These are phyloP conservation scores for Gossypium anomalum DNA, from an alignment of 345 rosid species.

Conservation along the genomic window DNA sequence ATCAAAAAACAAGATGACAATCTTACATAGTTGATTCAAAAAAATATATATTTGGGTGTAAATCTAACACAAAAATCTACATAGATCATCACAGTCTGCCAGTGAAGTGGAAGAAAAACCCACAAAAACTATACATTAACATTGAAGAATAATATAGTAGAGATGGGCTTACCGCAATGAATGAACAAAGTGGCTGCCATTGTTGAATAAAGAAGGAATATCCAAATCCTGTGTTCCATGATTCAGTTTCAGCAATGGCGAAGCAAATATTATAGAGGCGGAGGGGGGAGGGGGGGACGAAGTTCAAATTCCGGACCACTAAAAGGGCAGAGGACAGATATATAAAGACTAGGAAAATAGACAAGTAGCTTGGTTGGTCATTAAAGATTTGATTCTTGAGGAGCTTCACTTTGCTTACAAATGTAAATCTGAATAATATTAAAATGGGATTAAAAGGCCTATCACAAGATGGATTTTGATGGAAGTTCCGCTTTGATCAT, in stretches of 20 bases:
- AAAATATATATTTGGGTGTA: neutral
- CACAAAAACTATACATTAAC: neutral
- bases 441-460: slow-evolving; percentile 17
- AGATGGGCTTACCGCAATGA: slow-evolving; percentile 38
- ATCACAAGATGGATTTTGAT: slow-evolving; percentile 11
- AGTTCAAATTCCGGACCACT: neutral
- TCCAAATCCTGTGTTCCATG: slow-evolving; percentile 34
- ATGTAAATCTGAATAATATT: slow-evolving; percentile 33
- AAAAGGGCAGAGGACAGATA: slow-evolving; percentile 9
- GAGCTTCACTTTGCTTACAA: slow-evolving; percentile 34
- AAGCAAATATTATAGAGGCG: neutral
- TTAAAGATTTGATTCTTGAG: slow-evolving; percentile 48
- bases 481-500: neutral
- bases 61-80: neutral
- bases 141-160: neutral
- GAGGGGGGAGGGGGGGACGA: neutral
- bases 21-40: neutral
- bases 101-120: neutral
- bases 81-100: neutral
- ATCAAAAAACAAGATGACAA: neutral
- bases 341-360: slow-evolving; percentile 24
- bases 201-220: slow-evolving; percentile 36
- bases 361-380: slow-evolving; percentile 22
- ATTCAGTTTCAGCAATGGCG: neutral
- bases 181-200: slow-evolving; percentile 33